A percentile compares a stretch with the other conserved stretches of the same genome.
These are phyloP conservation scores for Apocynum venetum DNA, from an alignment of 257 asterid species.

Conservation along the genomic window DNA sequence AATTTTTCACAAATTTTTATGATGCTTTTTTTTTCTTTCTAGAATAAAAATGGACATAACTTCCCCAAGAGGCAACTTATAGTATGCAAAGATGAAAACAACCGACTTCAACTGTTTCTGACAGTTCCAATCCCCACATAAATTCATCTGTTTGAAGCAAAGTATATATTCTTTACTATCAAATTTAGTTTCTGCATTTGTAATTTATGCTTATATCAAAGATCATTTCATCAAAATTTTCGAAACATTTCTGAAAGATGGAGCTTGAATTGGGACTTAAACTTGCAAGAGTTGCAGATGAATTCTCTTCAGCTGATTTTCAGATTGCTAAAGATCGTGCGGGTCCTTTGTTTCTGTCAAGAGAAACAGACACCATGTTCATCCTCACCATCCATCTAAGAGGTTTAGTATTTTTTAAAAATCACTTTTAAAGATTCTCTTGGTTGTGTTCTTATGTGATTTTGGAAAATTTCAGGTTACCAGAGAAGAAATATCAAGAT, in stretches of 20 bases:
- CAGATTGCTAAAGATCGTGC: constrained; percentile 43
- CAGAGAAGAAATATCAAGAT: constrained; percentile 50
- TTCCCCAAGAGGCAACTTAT: neutral
- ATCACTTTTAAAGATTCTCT: neutral
- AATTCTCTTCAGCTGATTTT: constrained; percentile 41
- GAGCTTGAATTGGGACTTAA: constrained; percentile 61
- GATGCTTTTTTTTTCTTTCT: neutral
- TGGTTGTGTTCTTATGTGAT: neutral
- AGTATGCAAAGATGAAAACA: neutral
- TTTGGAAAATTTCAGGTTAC: constrained; percentile 43
- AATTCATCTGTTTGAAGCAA: constrained; percentile 39
- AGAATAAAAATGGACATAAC: neutral
- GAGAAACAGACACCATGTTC: constrained; percentile 62
- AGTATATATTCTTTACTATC: constrained; percentile 50
- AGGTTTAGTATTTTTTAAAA: constrained; percentile 33
- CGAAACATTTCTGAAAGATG: constrained; percentile 25
- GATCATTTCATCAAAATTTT: neutral
- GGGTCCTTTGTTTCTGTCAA: constrained; percentile 55
- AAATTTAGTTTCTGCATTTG: constrained; percentile 12
- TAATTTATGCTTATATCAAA: neutral
- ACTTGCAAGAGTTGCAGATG: constrained; percentile 44
- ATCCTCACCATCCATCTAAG: constrained; percentile 67
- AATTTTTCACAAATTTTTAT: too few relatives aligned
- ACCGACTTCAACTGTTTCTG: neutral
- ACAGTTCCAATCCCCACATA: neutral